Evolutionary conservation across 768 basidiomycete species (phyloP).

Genomic region (Wakefieldia striispora): DNA sequence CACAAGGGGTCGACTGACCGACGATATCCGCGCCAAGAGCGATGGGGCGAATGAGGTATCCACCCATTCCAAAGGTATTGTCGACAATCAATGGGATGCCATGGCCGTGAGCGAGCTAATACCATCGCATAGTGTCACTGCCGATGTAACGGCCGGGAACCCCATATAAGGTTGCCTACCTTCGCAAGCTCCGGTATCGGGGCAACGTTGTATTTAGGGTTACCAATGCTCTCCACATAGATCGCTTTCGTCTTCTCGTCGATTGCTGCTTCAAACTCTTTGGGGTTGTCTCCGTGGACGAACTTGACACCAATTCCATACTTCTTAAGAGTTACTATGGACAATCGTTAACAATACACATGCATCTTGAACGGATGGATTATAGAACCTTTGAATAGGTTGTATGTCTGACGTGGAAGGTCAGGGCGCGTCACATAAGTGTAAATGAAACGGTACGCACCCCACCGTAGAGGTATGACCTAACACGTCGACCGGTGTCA

Average conservation of each 20-base stretch:
- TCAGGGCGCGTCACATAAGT: background rate
- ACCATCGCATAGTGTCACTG: background rate
- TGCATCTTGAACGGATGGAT: background rate
- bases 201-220: slow-evolving; percentile 56
- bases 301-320: slow-evolving; percentile 56
- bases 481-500: slow-evolving; percentile 16
- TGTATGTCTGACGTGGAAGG: slow-evolving; percentile 47
- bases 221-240: slow-evolving; percentile 60
- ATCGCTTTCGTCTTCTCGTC: slow-evolving; percentile 60
- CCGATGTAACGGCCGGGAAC: background rate
- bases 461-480: slow-evolving; percentile 58
- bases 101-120: slow-evolving; percentile 56
- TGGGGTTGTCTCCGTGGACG: slow-evolving; percentile 45
- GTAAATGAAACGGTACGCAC: slow-evolving; percentile 35
- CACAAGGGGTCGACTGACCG: slow-evolving; percentile 21
- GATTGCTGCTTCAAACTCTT: slow-evolving; percentile 49
- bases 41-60: slow-evolving; percentile 54
- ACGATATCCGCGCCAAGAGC: slow-evolving; percentile 59
- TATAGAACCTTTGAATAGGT: slow-evolving; percentile 61
- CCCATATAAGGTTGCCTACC: slow-evolving; percentile 24
- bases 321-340: slow-evolving; percentile 51
- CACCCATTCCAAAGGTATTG: slow-evolving; percentile 63
- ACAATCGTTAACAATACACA: background rate
- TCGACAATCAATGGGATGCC: slow-evolving; percentile 64
- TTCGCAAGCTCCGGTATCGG: slow-evolving; percentile 58